Conservation (phyloP, 345 rosid species). For the Salix arbutifolia region DNA sequence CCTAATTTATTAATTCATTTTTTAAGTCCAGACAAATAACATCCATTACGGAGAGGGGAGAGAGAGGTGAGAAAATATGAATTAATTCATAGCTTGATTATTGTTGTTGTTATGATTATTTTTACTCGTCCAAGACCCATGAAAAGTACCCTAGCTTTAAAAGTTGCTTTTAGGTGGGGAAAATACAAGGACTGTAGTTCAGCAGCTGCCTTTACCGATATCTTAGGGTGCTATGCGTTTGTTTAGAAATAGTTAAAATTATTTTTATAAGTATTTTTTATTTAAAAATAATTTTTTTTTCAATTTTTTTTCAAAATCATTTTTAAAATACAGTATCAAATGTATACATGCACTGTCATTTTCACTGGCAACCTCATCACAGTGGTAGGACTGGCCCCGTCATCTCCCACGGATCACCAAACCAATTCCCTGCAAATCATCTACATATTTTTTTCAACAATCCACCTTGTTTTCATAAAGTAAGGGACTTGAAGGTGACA, state of each 20-base stretch:
- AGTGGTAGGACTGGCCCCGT: neutral
- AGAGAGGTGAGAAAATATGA: neutral
- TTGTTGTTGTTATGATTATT: neutral
- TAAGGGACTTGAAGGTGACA: neutral
- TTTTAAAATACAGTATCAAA: no score
- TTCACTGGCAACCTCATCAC: conserved; percentile 4
- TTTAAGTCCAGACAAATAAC: conserved; percentile 7
- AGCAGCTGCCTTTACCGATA: neutral
- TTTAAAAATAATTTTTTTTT: no score
- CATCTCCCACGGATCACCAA: no score
- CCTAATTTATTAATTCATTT: neutral
- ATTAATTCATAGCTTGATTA: neutral
- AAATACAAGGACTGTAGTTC: neutral
- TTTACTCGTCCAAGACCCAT: neutral
- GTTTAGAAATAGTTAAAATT: no score
- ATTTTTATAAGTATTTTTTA: no score
- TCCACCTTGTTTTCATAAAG: neutral
- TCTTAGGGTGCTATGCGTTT: no score
- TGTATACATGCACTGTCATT: neutral
- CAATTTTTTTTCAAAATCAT: no score
- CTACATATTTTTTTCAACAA: neutral
- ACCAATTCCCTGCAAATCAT: neutral
- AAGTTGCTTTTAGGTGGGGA: neutral
- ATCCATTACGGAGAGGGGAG: conserved; percentile 1
- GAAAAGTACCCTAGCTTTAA: conserved; percentile 4